Percentiles rank a stretch among this genome's conserved stretches.
Conservation (phyloP, 2,329 filamentous ascomycete species). For the Rhytidhysteron rufulum region DNA sequence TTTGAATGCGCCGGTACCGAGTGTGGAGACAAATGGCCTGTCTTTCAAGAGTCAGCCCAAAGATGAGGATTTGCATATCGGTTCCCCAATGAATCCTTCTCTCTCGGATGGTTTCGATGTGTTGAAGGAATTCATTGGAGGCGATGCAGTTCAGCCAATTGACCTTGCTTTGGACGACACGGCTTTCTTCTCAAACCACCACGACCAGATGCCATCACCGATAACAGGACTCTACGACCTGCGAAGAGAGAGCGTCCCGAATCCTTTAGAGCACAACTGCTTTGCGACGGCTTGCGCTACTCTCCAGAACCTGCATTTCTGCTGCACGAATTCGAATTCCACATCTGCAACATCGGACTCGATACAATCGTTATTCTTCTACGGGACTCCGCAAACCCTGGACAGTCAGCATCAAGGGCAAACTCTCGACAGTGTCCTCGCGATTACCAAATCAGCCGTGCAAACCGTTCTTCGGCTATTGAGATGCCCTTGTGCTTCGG, state of each 20-base stretch:
- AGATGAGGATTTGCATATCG: constrained; percentile 20
- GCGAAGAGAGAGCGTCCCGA: constrained; percentile 11
- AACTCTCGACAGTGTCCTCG: constrained; percentile 24
- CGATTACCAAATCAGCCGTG: constrained; percentile 22
- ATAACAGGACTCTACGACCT: background rate
- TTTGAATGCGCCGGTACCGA: constrained; percentile 18
- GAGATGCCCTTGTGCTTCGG: constrained; percentile 25
- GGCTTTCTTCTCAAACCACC: constrained; percentile 5
- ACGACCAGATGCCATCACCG: constrained; percentile 10
- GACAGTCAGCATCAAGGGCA: constrained; percentile 4
- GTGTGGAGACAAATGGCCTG: constrained; percentile 17
- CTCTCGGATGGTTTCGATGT: constrained; percentile 6
- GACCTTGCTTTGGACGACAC: constrained; percentile 17
- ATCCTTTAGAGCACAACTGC: constrained; percentile 25
- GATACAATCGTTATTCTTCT: constrained; percentile 8
- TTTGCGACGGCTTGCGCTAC: constrained; percentile 26
- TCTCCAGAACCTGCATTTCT: constrained; percentile 25
- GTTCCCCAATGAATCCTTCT: constrained; percentile 5
- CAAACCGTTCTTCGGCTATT: constrained; percentile 26
- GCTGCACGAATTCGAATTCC: constrained; percentile 8
- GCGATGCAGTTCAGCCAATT: constrained; percentile 18
- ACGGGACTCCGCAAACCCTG: background rate
- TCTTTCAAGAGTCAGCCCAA: constrained; percentile 23
- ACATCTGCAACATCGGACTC: constrained; percentile 8
- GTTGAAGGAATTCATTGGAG: constrained; percentile 22